These are phyloP conservation scores for Chamaecrista fasciculata DNA, from an alignment of 306 rosid species.

Conservation along the genomic window DNA sequence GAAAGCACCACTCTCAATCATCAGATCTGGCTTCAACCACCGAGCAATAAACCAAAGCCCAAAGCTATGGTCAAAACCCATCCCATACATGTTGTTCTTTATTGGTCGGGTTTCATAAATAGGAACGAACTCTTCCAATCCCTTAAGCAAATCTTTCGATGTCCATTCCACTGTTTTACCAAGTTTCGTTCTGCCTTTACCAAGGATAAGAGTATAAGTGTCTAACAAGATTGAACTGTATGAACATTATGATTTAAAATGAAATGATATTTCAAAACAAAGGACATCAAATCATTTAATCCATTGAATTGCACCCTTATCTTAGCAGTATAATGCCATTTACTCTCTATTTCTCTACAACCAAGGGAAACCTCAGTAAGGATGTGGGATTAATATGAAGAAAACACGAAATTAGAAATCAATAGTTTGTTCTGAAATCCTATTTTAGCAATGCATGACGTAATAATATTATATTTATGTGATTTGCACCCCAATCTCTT, in stretches of 20 bases:
- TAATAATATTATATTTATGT: background rate
- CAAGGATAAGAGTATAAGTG: conserved; percentile 75
- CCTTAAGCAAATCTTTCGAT: conserved; percentile 82
- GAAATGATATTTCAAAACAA: conserved; percentile 25
- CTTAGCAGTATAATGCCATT: background rate
- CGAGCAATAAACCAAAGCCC: conserved; percentile 96
- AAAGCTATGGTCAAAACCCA: conserved; percentile 99
- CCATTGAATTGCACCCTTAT: background rate
- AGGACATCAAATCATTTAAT: background rate
- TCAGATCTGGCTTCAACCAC: conserved; percentile 89
- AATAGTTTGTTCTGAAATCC: conserved; percentile 14
- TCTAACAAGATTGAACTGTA: conserved; percentile 31
- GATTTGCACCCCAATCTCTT: background rate
- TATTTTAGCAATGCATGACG: background rate
- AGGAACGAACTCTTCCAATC: conserved; percentile 85
- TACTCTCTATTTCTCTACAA: background rate
- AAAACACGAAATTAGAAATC: background rate
- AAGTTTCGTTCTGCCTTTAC: conserved; percentile 99
- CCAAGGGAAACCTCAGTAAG: conserved; percentile 12
- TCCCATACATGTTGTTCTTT: conserved; percentile 84
- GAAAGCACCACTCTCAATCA: conserved; percentile 99
- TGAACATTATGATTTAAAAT: conserved; percentile 16
- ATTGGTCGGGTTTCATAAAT: conserved; percentile 91
- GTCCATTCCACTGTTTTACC: conserved; percentile 97
- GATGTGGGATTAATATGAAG: background rate